Evolutionary conservation across 2,329 filamentous ascomycete genomes (phyloP).

Genomic region (Cryphonectria carpinicola): DNA sequence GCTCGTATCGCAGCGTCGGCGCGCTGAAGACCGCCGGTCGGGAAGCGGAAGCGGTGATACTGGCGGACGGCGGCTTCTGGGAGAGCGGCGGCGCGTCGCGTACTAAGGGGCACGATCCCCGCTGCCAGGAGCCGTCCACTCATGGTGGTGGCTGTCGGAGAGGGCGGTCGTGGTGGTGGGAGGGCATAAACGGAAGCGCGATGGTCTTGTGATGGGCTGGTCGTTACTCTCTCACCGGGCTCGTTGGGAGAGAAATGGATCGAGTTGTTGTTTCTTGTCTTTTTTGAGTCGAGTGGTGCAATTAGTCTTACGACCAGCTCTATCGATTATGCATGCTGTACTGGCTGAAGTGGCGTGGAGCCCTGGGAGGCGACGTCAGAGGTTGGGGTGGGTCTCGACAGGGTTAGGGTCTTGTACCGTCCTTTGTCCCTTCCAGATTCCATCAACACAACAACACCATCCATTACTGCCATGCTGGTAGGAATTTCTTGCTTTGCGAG

Average conservation of each 20-base stretch:
- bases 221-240: not conserved
- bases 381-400: not conserved
- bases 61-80: conserved; percentile 49
- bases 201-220: not conserved
- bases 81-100: conserved; percentile 60
- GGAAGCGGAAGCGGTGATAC: conserved; percentile 64
- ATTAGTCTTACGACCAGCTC: conserved; percentile 12
- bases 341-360: conserved; percentile 23
- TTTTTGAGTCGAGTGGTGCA: not conserved
- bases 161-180: conserved; percentile 17
- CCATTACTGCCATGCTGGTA: too few relatives aligned
- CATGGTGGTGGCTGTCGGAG: conserved; percentile 50
- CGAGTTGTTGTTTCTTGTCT: not conserved
- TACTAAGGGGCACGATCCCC: conserved; percentile 65
- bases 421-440: not conserved
- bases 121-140: conserved; percentile 77
- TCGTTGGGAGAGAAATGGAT: conserved; percentile 4
- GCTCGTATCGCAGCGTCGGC: conserved; percentile 66
- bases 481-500: too few relatives aligned
- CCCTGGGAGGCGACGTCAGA: conserved; percentile 19
- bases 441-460: not conserved
- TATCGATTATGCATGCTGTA: conserved; percentile 23
- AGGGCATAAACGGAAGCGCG: conserved; percentile 27
- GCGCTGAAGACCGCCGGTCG: conserved; percentile 70
- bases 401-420: conserved; percentile 14